Conservation (phyloP, 192 early-diverging fungal species). For the Jimgerdemannia lactiflua region DNA sequence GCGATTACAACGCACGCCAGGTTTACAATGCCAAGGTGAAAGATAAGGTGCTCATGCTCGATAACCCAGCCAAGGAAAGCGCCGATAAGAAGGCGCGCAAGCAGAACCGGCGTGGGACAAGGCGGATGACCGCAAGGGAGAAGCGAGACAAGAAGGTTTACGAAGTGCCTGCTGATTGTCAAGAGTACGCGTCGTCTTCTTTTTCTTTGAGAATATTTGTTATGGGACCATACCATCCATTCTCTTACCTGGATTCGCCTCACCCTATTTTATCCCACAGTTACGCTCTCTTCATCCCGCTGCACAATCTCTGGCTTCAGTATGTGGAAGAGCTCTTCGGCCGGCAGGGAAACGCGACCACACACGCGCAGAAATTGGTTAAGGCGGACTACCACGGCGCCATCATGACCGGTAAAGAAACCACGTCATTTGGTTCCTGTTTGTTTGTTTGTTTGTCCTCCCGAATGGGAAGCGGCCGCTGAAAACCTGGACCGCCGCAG, state of each 20-base stretch:
- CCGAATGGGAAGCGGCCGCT: neutral
- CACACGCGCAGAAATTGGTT: conserved; percentile 50
- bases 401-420: conserved; percentile 55
- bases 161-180: conserved; percentile 57
- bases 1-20: neutral
- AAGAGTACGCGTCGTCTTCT: conserved; percentile 27
- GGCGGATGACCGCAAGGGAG: conserved; percentile 61
- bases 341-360: conserved; percentile 12
- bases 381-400: conserved; percentile 91
- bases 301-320: conserved; percentile 73
- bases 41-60: neutral
- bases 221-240: too few species aligned
- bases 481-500: conserved; percentile 21
- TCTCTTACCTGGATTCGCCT: neutral
- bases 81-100: conserved; percentile 21
- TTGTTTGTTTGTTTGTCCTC: too few species aligned
- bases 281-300: conserved; percentile 65
- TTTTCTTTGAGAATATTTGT: neutral
- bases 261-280: conserved; percentile 10
- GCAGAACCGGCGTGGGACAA: conserved; percentile 31
- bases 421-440: neutral
- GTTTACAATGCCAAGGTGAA: conserved; percentile 2
- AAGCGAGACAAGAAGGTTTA: conserved; percentile 57
- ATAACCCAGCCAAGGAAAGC: neutral
- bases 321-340: conserved; percentile 70